phyloP scores from a whole-genome alignment of 345 rosid genomes.

The Corchorus capsularis region DNA sequence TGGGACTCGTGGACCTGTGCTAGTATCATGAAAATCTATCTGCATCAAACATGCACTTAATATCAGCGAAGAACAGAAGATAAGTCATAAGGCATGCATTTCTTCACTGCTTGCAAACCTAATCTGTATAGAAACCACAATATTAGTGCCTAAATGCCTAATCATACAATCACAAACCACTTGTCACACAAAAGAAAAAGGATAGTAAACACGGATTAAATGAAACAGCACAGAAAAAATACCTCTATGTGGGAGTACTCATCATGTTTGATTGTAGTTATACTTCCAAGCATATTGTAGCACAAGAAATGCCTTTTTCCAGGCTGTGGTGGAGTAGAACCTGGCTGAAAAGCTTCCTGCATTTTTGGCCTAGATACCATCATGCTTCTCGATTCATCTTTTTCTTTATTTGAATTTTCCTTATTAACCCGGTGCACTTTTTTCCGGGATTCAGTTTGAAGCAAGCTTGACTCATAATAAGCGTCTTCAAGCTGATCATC shows the following conservation, averaged over 20 bases:
- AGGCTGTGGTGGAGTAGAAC: conserved; percentile 68
- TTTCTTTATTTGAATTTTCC: conserved; percentile 45
- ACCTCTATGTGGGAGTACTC: conserved; percentile 97
- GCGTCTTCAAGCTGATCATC: conserved; percentile 51
- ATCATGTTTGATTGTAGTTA: conserved; percentile 85
- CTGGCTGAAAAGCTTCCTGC: conserved; percentile 96
- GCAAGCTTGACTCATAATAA: conserved; percentile 46
- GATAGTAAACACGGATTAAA: not conserved
- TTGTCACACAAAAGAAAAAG: not conserved
- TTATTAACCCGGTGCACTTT: conserved; percentile 32
- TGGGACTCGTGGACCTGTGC: conserved; percentile 90
- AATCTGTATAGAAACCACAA: not conserved
- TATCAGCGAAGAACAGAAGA: conserved; percentile 16
- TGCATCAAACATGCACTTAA: conserved; percentile 34
- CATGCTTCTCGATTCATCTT: conserved; percentile 37
- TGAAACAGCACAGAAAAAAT: conserved; percentile 14
- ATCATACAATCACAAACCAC: not conserved
- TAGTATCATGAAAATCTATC: conserved; percentile 97
- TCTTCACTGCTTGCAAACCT: not conserved
- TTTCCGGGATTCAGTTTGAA: conserved; percentile 41
- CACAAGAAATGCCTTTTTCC: conserved; percentile 87
- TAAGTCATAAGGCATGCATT: conserved; percentile 3
- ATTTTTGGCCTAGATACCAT: conserved; percentile 53
- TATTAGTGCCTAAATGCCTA: not conserved
- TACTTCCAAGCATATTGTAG: conserved; percentile 90